Base-by-base conservation (phyloP, 495 filamentous ascomycete species). In the Penicillium turbatum region DNA sequence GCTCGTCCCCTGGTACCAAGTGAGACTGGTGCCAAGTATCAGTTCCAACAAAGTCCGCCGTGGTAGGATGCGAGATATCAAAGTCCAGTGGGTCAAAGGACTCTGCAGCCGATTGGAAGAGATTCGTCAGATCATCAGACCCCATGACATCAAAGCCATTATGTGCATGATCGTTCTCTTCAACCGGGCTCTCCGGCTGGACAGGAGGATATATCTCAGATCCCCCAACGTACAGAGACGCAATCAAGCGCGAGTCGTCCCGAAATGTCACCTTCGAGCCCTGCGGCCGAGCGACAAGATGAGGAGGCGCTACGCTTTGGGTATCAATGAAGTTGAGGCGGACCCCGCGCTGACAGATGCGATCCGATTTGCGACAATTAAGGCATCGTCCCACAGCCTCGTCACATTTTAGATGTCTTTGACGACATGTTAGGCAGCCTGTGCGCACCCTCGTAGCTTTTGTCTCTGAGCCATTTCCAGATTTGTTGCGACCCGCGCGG, bases 281-380 rank as follows among this genome's bases (percentile, higher is more conserved):
- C 3, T 78, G 67, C 5, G 84, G 80, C 2, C 77, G 82, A 17
- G 79, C 76, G 40, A 86, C 64, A 36, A 80, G 72, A 49, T 74
- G 67, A 0, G 89, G 88, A 30, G 90, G 90, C 11, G 75, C 76
- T 60, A 85, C 81, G 40, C 84, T 83, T 49, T 86, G 83, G 7
- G 84, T 88, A 62, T 97, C 92, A 57, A 96, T 92, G 62, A 96
- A 98, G 66, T 97, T 98, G 36, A 98, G 78, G 34, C 89, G 80
- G 17, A 97, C 74, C 11, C 93, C 93, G 38, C 92, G 81, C 65
- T 90, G 87, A 76, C 93, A 98, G 35, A 84, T 73, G 40, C 92
- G 78, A 57, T 80, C 90, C 17, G 91, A 92, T 67, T 96, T 97
- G 19, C 80, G 81, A 70, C 93, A 98, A 61, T 98, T 98, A 48